These are phyloP conservation scores for Nicotiana obtusifolia DNA, from an alignment of 257 asterid species.

Conservation along the genomic window DNA sequence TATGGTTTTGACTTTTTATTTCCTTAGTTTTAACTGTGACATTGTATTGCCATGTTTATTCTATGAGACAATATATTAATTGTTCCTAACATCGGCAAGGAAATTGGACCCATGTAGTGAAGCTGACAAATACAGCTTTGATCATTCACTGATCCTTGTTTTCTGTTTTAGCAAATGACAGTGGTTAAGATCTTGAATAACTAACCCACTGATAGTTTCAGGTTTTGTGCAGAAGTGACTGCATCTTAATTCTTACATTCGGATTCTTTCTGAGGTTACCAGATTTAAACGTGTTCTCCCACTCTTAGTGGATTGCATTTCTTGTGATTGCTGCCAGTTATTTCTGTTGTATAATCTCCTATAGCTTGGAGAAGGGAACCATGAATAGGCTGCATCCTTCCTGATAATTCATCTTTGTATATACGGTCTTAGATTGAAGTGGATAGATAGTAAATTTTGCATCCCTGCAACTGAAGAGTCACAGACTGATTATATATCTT, in stretches of 20 bases:
- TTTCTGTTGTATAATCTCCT: not conserved
- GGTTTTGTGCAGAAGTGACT: not conserved
- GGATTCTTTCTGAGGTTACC: not conserved
- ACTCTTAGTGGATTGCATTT: not conserved
- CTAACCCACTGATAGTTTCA: not conserved
- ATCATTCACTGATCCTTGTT: not conserved
- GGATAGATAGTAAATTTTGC: not conserved
- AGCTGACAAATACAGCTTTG: not conserved
- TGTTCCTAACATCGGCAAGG: not conserved
- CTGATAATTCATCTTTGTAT: not conserved
- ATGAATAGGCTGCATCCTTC: not conserved
- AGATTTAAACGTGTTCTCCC: not conserved
- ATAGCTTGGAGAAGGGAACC: not conserved
- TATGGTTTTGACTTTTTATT: not conserved
- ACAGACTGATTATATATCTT: not conserved
- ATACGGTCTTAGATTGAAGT: not conserved
- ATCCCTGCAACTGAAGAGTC: not conserved
- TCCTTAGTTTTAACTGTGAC: not conserved
- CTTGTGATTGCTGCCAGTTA: not conserved
- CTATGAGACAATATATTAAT: not conserved
- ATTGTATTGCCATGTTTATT: not conserved
- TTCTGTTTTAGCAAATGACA: not conserved
- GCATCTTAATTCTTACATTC: not conserved
- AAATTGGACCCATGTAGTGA: not conserved
- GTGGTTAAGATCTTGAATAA: no score